Percentiles rank a stretch among this genome's conserved stretches.
These are phyloP conservation scores for Tolypocladium capitatum DNA, from an alignment of 2,329 filamentous ascomycete genomes.

Conservation along the genomic window DNA sequence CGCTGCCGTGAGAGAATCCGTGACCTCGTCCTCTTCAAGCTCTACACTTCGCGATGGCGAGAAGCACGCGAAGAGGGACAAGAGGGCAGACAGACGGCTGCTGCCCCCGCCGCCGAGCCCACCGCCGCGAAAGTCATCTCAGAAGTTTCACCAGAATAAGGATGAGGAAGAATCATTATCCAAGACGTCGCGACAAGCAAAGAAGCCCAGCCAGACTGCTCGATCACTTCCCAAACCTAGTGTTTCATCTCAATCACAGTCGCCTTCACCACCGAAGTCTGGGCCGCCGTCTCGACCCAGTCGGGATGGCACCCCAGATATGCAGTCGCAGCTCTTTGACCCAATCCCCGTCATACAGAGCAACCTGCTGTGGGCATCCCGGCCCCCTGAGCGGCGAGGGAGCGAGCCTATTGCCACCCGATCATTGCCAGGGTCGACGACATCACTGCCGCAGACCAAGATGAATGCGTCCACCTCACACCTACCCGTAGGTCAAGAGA, in stretches of 20 bases:
- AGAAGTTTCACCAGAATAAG: constrained; percentile 31
- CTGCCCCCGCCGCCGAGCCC: constrained; percentile 44
- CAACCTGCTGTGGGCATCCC: constrained; percentile 39
- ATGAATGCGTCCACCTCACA: constrained; percentile 20
- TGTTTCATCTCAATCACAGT: constrained; percentile 10
- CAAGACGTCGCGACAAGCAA: constrained; percentile 20
- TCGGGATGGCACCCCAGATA: constrained; percentile 51
- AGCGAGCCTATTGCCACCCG: constrained; percentile 24
- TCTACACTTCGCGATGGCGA: constrained; percentile 49
- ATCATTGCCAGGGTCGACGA: constrained; percentile 20
- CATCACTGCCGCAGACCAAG: constrained; percentile 15
- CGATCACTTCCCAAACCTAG: constrained; percentile 20
- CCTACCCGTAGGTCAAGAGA: constrained; percentile 11
- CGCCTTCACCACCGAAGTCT: constrained; percentile 17
- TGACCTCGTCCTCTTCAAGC: constrained; percentile 59
- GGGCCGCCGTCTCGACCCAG: constrained; percentile 49
- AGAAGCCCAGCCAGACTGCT: constrained; percentile 15
- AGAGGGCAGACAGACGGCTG: constrained; percentile 26
- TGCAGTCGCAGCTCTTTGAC: constrained; percentile 41
- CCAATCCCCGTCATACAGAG: constrained; percentile 46
- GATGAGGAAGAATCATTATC: constrained; percentile 25
- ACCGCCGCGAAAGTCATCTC: constrained; percentile 48
- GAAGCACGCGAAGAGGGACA: constrained; percentile 26
- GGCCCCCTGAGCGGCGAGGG: constrained; percentile 30
- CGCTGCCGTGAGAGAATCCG: constrained; percentile 53